Base-by-base conservation (phyloP, 805 yeast genomes). In the Ogataea paraovalis region DNA sequence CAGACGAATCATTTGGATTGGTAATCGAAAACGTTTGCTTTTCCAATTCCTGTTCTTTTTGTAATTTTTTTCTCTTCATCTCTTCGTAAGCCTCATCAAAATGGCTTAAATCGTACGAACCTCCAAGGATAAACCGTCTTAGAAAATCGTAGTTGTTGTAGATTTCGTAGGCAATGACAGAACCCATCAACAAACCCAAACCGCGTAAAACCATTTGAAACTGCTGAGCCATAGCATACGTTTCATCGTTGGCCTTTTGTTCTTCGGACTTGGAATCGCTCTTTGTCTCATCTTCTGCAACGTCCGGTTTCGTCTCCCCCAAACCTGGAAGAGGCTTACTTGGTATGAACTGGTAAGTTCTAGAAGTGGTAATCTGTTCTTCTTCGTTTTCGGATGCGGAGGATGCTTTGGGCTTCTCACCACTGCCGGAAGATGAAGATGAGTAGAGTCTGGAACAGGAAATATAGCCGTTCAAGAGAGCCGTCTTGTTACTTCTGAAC, bases 171-270 rank as follows among this genome's bases (percentile, higher is more conserved):
- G 62, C 68, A 18, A 73, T 69, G 9, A 74, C 43, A 1, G 74
- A 57, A 3, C 69, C 72, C 13, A 66, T 64, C 4, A 81, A 53
- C 1, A 71, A 61, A 6, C 62, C 48, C 0, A 71, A 22, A 3
- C 85, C 85, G 14, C 68, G 55, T 0, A 67, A 65, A 3, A 72
- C 56, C 0, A 78, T 80, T 52, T 75, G 74, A 43, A 74, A 49
- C 44, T 75, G 66, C 56, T 76, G 76, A 34, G 61, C 62, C 44
- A 66, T 53, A 55, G 77, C 80, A 50, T 64, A 67, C 21, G 67
- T 68, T 52, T 48, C 51, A 1, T 43, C 42, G 8, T 41, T 16
- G 16, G 50, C 50, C 23, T 48, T 48, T 20, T 41, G 43, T 23
- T 52, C 46, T 13, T 41, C 27, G 5, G 40, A 16, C 12, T 21